A percentile compares a stretch with the other conserved stretches of the same genome.
Conservation (phyloP, 768 basidiomycete species). For the Pleurotus tuber-regium region DNA sequence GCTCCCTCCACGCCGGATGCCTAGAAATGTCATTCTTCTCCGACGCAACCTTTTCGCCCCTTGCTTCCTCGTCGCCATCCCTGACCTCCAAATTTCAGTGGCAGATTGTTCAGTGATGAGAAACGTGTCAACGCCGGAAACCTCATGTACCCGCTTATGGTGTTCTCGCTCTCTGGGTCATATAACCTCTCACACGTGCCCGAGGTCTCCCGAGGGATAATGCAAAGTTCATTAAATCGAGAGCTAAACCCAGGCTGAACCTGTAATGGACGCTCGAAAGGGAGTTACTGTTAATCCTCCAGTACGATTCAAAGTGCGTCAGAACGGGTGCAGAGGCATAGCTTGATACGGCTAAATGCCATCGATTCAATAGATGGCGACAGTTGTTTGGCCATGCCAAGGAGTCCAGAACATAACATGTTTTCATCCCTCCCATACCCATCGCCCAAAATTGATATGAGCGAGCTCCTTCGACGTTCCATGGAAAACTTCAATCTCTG, state of each 20-base stretch:
- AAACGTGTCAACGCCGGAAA: neutral
- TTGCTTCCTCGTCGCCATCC: conserved; percentile 1
- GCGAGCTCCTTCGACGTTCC: neutral
- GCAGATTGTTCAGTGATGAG: neutral
- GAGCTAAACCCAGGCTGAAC: too few relatives aligned
- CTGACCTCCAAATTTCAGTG: neutral
- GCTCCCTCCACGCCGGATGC: neutral
- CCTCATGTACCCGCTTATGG: conserved; percentile 7
- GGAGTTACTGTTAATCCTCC: too few relatives aligned
- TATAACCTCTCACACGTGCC: neutral
- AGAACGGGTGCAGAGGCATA: too few relatives aligned
- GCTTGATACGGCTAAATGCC: too few relatives aligned
- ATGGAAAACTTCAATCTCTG: conserved; percentile 1
- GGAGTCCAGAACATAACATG: too few relatives aligned
- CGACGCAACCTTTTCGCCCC: conserved; percentile 8
- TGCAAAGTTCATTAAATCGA: too few relatives aligned
- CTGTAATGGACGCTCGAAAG: too few relatives aligned
- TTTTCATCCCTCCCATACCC: too few relatives aligned
- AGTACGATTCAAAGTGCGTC: too few relatives aligned
- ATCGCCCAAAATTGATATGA: too few relatives aligned
- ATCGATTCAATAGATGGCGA: too few relatives aligned
- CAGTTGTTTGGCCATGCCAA: too few relatives aligned
- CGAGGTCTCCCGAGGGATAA: conserved; percentile 2
- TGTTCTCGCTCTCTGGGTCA: neutral
- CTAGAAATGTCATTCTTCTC: neutral